Percentiles rank a stretch among this genome's conserved stretches.
phyloP scores from a whole-genome alignment of 2,329 filamentous ascomycete genomes.

The Calonectria leucothoes region DNA sequence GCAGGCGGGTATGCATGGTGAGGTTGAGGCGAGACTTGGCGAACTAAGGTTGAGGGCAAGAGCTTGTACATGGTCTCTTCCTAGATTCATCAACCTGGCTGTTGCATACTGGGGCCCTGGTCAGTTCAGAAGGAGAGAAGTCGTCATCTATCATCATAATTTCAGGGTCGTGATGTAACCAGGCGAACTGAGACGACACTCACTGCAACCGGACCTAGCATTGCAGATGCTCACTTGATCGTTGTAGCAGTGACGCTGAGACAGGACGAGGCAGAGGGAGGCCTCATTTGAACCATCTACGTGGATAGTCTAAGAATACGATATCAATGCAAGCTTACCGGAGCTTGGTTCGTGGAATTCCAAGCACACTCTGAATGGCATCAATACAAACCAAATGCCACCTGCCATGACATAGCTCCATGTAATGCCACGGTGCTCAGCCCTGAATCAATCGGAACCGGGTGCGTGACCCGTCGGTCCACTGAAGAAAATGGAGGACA shows the following conservation, averaged over 20 bases:
- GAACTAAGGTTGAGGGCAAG: neutral
- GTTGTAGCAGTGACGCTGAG: neutral
- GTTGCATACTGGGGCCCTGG: neutral
- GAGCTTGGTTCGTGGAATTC: neutral
- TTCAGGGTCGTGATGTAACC: neutral
- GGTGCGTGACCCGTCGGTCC: neutral
- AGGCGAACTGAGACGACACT: neutral
- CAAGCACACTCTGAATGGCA: neutral
- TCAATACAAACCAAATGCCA: neutral
- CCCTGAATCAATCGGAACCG: neutral
- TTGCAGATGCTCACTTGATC: neutral
- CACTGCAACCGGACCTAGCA: neutral
- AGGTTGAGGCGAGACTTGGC: constrained; percentile 1
- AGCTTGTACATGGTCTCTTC: neutral
- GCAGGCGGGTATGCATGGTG: constrained; percentile 3
- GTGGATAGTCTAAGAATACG: neutral
- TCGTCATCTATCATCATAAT: neutral
- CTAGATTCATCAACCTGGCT: neutral
- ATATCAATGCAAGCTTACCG: neutral
- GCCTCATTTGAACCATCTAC: neutral
- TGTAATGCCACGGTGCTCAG: neutral
- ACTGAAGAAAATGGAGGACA: neutral
- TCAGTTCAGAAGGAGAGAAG: neutral
- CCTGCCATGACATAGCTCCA: neutral
- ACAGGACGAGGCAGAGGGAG: neutral